Evolutionary conservation across 257 asterid genomes (phyloP).

Genomic region (Solanum pennellii): DNA sequence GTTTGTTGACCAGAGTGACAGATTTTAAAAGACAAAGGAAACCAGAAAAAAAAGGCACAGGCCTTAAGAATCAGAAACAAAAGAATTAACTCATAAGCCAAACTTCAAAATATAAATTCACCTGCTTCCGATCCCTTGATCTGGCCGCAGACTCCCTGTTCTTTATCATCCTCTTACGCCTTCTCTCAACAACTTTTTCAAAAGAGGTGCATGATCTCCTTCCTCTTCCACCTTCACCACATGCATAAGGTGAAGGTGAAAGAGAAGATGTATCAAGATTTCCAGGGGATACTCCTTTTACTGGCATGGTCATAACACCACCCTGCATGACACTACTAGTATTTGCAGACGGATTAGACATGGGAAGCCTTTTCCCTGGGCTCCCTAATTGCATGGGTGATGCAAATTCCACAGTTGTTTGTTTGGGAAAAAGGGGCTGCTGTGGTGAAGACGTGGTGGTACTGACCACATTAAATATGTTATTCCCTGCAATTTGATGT

Average conservation of each 20-base stretch:
- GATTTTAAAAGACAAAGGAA: not conserved
- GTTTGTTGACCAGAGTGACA: not conserved
- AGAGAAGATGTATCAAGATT: constrained; percentile 45
- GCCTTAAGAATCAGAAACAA: not conserved
- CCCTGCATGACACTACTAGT: constrained; percentile 16
- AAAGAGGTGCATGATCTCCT: constrained; percentile 23
- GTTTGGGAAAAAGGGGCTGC: constrained; percentile 2
- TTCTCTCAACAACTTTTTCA: constrained; percentile 43
- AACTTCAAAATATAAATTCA: constrained; percentile 10
- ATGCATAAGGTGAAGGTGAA: constrained; percentile 58
- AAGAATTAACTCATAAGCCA: not conserved
- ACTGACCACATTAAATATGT: not conserved
- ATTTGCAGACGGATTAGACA: constrained; percentile 22
- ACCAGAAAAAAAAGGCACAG: not conserved
- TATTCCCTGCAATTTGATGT: not conserved
- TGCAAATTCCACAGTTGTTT: constrained; percentile 1
- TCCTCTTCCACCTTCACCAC: constrained; percentile 43
- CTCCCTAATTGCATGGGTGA: constrained; percentile 1
- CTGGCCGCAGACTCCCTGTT: constrained; percentile 48
- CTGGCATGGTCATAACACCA: constrained; percentile 31
- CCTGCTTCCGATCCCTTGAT: constrained; percentile 71
- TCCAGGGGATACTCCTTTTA: constrained; percentile 31
- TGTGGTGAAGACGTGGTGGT: not conserved
- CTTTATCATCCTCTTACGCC: constrained; percentile 45
- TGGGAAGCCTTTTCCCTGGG: not conserved